Conservation (phyloP, 495 filamentous ascomycete genomes). For the Lasiosphaeria hispida region DNA sequence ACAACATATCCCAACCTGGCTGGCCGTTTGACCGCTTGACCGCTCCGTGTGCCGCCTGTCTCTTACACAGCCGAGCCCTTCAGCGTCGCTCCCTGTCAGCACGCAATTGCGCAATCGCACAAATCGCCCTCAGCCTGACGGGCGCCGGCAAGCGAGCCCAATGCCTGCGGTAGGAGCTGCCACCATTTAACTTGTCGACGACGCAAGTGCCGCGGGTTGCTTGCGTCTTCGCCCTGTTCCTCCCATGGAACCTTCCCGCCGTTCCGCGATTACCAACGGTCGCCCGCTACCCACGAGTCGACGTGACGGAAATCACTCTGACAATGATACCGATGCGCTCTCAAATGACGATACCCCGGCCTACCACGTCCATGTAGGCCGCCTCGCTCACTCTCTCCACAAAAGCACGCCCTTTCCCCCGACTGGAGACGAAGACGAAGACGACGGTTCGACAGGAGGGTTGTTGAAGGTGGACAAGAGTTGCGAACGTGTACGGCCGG, state of each 20-base stretch:
- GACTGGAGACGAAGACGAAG: neutral
- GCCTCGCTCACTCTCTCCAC: conserved; percentile 10
- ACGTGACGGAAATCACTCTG: neutral
- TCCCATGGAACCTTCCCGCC: conserved; percentile 24
- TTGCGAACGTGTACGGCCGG: conserved; percentile 40
- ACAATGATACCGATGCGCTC: conserved; percentile 27
- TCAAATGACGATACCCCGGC: conserved; percentile 26
- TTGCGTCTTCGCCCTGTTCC: conserved; percentile 17
- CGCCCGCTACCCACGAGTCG: conserved; percentile 19
- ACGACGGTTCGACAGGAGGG: neutral
- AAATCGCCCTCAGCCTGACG: conserved; percentile 26
- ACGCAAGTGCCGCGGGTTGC: conserved; percentile 28
- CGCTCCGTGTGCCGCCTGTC: conserved; percentile 19
- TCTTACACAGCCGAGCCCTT: conserved; percentile 11
- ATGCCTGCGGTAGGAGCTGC: conserved; percentile 30
- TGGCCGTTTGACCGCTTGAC: conserved; percentile 13
- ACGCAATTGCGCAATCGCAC: conserved; percentile 21
- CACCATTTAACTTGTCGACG: conserved; percentile 23
- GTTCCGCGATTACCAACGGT: conserved; percentile 21
- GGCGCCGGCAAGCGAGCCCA: conserved; percentile 28
- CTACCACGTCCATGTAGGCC: conserved; percentile 16
- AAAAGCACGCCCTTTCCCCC: conserved; percentile 12
- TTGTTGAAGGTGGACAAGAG: conserved; percentile 28
- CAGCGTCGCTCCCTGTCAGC: conserved; percentile 25
- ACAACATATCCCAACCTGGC: neutral